Conservation (phyloP, 768 basidiomycete species). For the Tulasnella sp. region DNA sequence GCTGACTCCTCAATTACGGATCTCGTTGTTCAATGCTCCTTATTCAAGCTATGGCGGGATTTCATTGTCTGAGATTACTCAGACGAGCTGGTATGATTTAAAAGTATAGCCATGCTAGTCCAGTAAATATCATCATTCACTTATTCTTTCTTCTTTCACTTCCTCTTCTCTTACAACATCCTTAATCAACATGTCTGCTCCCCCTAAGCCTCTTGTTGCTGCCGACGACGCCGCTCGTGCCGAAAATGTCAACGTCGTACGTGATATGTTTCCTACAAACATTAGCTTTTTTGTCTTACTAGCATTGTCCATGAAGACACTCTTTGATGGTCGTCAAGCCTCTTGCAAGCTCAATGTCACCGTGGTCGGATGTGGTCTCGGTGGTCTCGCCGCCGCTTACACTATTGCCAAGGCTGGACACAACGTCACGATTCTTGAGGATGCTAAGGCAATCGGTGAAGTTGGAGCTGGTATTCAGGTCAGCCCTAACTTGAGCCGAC, state of each 20-base stretch:
- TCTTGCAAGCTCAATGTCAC: slow-evolving; percentile 32
- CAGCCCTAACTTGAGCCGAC: slow-evolving; percentile 46
- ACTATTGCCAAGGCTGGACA: slow-evolving; percentile 46
- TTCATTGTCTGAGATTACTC: no score
- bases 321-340: slow-evolving; percentile 23
- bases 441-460: slow-evolving; percentile 34
- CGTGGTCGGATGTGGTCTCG: slow-evolving; percentile 42
- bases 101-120: no score
- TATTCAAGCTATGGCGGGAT: no score
- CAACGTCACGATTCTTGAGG: slow-evolving; percentile 45
- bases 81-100: no score
- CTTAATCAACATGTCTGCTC: no score
- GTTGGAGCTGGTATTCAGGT: slow-evolving; percentile 22
- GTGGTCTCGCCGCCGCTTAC: slow-evolving; percentile 44
- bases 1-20: no score
- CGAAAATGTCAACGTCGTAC: slow-evolving; percentile 1
- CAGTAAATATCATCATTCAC: no score
- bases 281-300: not conserved
- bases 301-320: not conserved
- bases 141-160: no score
- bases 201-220: slow-evolving; percentile 6
- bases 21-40: no score
- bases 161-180: no score
- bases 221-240: slow-evolving; percentile 7
- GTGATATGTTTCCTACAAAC: not conserved